phyloP scores from a whole-genome alignment of 2,329 filamentous ascomycete genomes.

The Basipetospora chlamydospora region DNA sequence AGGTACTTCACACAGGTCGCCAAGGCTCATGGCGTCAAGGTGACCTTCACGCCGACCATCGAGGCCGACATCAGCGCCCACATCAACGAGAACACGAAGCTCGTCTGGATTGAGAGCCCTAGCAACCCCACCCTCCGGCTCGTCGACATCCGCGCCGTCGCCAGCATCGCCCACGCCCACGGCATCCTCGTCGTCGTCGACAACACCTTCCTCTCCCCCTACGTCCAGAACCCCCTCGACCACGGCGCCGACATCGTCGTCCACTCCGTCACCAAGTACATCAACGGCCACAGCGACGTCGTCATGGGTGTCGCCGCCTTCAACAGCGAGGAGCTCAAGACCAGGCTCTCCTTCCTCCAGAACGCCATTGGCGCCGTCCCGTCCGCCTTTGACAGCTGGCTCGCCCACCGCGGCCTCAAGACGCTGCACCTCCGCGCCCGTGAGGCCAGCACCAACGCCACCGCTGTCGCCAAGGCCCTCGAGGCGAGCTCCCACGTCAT shows the following conservation, averaged over 20 bases:
- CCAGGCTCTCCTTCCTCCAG: conserved; percentile 76
- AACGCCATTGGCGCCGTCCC: conserved; percentile 95
- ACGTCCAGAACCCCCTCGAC: conserved; percentile 90
- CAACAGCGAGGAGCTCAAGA: conserved; percentile 68
- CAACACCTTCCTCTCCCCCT: conserved; percentile 95
- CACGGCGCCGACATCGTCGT: conserved; percentile 94
- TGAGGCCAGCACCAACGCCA: conserved; percentile 72
- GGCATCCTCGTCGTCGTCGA: conserved; percentile 96
- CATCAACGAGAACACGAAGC: conserved; percentile 77
- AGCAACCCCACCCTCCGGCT: conserved; percentile 88
- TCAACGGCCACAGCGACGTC: conserved; percentile 93
- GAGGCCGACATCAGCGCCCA: conserved; percentile 74
- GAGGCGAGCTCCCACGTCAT: conserved; percentile 70
- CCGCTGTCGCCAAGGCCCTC: conserved; percentile 59
- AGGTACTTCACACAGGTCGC: conserved; percentile 98
- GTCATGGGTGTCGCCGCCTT: conserved; percentile 96
- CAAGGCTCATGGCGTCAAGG: conserved; percentile 80
- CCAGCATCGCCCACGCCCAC: conserved; percentile 67
- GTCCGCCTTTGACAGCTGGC: conserved; percentile 92
- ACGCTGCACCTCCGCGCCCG: conserved; percentile 85
- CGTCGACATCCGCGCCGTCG: conserved; percentile 82
- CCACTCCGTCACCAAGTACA: conserved; percentile 97
- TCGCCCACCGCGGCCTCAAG: conserved; percentile 92
- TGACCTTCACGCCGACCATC: conserved; percentile 88
- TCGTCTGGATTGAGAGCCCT: conserved; percentile 94